Conservation (phyloP, 2,329 filamentous ascomycete species). For the Chaetomium sp. region DNA sequence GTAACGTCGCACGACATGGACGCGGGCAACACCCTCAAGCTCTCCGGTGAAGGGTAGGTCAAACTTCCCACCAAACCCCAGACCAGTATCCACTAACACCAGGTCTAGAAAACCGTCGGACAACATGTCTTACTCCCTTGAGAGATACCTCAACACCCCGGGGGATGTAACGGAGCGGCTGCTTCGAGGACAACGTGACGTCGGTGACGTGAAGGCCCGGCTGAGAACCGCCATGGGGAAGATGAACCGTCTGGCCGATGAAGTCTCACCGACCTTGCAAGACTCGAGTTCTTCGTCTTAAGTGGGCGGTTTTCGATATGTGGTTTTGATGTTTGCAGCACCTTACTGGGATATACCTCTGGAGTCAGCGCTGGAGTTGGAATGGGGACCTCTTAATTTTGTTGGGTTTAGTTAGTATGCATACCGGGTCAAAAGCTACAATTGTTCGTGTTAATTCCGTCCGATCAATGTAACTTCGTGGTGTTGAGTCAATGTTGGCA, state of each 20-base stretch:
- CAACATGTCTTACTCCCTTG: conserved; percentile 11
- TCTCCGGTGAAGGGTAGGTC: conserved; percentile 19
- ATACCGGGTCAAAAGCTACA: too few relatives aligned
- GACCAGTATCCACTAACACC: not conserved
- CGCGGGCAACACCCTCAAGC: not conserved
- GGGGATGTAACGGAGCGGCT: conserved; percentile 17
- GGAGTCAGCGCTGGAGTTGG: too few relatives aligned
- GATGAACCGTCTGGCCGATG: conserved; percentile 8
- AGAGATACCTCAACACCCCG: conserved; percentile 14
- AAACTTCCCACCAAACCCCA: not conserved
- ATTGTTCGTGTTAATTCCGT: too few relatives aligned
- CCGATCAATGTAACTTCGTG: too few relatives aligned
- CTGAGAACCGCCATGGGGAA: conserved; percentile 3
- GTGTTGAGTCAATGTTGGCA: too few relatives aligned
- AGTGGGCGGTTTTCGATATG: too few relatives aligned
- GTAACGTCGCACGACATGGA: conserved; percentile 9
- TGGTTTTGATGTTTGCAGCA: too few relatives aligned
- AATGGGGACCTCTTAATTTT: too few relatives aligned
- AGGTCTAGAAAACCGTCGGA: not conserved
- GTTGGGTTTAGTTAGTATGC: too few relatives aligned
- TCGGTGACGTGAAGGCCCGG: conserved; percentile 6
- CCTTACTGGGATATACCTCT: too few relatives aligned
- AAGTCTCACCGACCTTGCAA: not conserved
- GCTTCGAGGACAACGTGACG: conserved; percentile 6
- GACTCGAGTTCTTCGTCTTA: not conserved